These are phyloP conservation scores for Eucalyptus melliodora DNA, from an alignment of 345 rosid species.

Conservation along the genomic window DNA sequence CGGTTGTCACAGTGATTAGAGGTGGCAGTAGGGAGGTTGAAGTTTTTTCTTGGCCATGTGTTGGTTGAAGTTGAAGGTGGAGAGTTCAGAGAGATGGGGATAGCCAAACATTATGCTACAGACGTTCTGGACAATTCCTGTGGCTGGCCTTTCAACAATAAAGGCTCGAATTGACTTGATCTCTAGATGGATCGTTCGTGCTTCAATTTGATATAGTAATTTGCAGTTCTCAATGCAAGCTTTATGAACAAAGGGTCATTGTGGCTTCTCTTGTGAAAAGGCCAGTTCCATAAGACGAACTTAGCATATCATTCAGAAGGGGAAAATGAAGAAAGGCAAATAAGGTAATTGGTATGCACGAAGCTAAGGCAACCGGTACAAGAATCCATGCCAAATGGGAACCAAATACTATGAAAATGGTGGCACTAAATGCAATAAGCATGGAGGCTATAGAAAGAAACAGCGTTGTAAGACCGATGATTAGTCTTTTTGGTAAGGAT, in stretches of 20 bases:
- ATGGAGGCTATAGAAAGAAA: slow-evolving; percentile 22
- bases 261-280: not conserved
- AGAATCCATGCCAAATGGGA: slow-evolving; percentile 1
- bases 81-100: not conserved
- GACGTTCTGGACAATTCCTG: not conserved
- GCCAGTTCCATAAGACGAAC: not conserved
- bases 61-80: not conserved
- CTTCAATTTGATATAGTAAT: not conserved
- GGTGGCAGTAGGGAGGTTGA: not conserved
- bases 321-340: slow-evolving; percentile 17
- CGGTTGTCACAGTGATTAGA: not conserved
- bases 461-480: slow-evolving; percentile 9
- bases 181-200: not conserved
- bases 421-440: slow-evolving; percentile 21
- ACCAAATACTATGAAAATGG: slow-evolving; percentile 13
- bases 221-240: not conserved
- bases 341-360: slow-evolving; percentile 8
- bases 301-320: slow-evolving; percentile 3
- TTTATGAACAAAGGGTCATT: not conserved
- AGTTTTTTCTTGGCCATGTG: not conserved
- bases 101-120: not conserved
- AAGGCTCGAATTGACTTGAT: not conserved
- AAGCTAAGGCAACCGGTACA: not conserved
- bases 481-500: slow-evolving; percentile 21
- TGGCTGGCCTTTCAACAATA: not conserved